These are phyloP conservation scores for Fusarium sp. DNA, from an alignment of 2,329 filamentous ascomycete genomes.

Conservation along the genomic window DNA sequence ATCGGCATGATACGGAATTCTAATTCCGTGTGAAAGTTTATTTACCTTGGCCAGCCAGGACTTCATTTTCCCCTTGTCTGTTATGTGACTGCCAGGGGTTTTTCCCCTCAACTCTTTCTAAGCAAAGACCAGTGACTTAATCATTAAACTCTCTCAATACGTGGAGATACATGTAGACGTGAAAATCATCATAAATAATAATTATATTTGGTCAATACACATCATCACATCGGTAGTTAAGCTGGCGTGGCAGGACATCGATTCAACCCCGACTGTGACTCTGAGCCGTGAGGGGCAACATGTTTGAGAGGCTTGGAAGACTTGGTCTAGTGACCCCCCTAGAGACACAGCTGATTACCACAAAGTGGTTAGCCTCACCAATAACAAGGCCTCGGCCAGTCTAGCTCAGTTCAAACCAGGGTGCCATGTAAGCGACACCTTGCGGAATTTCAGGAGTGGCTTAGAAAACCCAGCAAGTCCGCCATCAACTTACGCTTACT, in stretches of 20 bases:
- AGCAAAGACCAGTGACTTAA: neutral
- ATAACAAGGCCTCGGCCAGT: neutral
- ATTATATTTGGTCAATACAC: neutral
- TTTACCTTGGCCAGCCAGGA: neutral
- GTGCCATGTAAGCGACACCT: neutral
- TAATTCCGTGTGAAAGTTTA: neutral
- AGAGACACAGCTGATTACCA: neutral
- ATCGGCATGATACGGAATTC: neutral
- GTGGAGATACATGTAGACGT: neutral
- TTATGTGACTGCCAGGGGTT: neutral
- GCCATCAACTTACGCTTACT: neutral
- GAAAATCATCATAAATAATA: neutral
- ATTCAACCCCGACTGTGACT: too few relatives aligned
- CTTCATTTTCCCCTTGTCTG: neutral
- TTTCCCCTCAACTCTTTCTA: neutral
- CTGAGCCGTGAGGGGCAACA: neutral
- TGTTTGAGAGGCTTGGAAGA: neutral
- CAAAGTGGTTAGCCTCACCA: neutral
- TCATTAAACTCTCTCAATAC: neutral
- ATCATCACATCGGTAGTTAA: neutral
- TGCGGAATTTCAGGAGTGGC: neutral
- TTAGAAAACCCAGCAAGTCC: neutral
- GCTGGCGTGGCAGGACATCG: neutral
- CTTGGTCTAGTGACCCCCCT: neutral
- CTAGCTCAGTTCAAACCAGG: neutral